Percentiles rank a stretch among this genome's conserved stretches.
phyloP scores from a whole-genome alignment of 208 protist species.

The Jaenimonas drosophilae region DNA sequence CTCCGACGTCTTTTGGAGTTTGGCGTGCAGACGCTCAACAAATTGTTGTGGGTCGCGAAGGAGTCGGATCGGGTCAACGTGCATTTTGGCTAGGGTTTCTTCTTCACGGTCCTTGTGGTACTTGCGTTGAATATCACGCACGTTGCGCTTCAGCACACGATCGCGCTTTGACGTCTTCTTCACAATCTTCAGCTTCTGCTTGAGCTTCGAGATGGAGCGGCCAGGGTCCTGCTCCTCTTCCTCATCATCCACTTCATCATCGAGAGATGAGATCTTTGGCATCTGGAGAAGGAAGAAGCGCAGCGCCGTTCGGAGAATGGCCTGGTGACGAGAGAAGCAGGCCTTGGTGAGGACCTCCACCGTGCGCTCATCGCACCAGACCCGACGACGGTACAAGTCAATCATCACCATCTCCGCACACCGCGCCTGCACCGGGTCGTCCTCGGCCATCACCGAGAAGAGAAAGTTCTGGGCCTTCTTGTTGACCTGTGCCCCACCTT shows the following conservation, averaged over 20 bases:
- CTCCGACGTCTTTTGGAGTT: slow-evolving; percentile 89
- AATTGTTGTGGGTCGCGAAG: slow-evolving; percentile 95
- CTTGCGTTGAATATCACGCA: slow-evolving; percentile 51
- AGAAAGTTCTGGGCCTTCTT: slow-evolving; percentile 94
- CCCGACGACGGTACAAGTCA: slow-evolving; percentile 94
- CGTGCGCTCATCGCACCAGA: slow-evolving; percentile 90
- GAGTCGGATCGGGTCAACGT: slow-evolving; percentile 92
- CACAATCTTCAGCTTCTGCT: slow-evolving; percentile 88
- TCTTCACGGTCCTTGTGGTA: slow-evolving; percentile 83
- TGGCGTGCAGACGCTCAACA: slow-evolving; percentile 90
- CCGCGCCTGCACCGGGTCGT: slow-evolving; percentile 87
- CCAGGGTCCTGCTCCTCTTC: slow-evolving; percentile 57
- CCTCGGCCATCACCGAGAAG: slow-evolving; percentile 91
- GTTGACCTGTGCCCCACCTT: slow-evolving; percentile 89
- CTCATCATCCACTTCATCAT: slow-evolving; percentile 69
- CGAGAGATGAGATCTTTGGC: slow-evolving; percentile 65
- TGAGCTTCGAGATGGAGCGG: slow-evolving; percentile 78
- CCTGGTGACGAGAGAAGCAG: slow-evolving; percentile 89
- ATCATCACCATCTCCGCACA: slow-evolving; percentile 96
- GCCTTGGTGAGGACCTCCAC: slow-evolving; percentile 95
- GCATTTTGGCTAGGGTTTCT: slow-evolving; percentile 68
- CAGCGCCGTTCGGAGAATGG: slow-evolving; percentile 91
- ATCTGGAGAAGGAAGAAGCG: slow-evolving; percentile 94
- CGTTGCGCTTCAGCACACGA: slow-evolving; percentile 75
- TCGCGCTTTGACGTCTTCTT: slow-evolving; percentile 89